These are phyloP conservation scores for Polytrichum formosum DNA, from an alignment of 225 moss, liverwort and hornwort species.

Conservation along the genomic window DNA sequence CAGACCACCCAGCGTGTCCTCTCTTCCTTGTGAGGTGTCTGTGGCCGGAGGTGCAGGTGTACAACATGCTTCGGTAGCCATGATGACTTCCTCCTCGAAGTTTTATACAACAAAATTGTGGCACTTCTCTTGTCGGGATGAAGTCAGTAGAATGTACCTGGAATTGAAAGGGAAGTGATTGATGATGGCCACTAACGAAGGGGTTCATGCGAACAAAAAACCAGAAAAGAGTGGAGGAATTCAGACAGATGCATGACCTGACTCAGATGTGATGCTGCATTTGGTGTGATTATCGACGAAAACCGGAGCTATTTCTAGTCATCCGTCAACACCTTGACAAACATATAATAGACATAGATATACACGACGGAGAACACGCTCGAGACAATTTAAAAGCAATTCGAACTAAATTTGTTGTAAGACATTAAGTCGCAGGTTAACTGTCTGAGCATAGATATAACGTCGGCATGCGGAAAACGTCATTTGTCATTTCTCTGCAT, in stretches of 20 bases:
- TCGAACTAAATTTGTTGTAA: too few relatives aligned
- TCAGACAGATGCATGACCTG: too few relatives aligned
- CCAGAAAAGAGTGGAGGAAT: too few relatives aligned
- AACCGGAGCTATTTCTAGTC: neutral
- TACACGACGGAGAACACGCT: neutral
- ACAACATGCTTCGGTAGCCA: slow-evolving; percentile 58
- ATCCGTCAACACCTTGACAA: neutral
- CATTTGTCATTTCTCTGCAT: neutral
- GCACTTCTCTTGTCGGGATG: too few relatives aligned
- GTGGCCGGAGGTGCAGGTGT: slow-evolving; percentile 56
- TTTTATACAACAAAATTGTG: too few relatives aligned
- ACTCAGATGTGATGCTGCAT: too few relatives aligned
- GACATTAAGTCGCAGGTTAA: too few relatives aligned
- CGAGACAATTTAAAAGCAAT: neutral
- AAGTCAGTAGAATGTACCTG: too few relatives aligned
- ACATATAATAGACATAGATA: neutral
- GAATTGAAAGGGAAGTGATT: too few relatives aligned
- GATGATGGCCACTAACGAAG: too few relatives aligned
- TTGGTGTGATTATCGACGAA: neutral
- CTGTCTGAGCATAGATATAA: neutral
- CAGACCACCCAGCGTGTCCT: slow-evolving; percentile 32
- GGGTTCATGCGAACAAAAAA: too few relatives aligned
- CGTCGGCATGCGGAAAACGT: neutral
- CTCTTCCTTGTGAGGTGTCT: slow-evolving; percentile 22
- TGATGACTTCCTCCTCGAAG: slow-evolving; percentile 1